phyloP scores from a whole-genome alignment of 306 rosid species.

The Casuarina equisetifolia region DNA sequence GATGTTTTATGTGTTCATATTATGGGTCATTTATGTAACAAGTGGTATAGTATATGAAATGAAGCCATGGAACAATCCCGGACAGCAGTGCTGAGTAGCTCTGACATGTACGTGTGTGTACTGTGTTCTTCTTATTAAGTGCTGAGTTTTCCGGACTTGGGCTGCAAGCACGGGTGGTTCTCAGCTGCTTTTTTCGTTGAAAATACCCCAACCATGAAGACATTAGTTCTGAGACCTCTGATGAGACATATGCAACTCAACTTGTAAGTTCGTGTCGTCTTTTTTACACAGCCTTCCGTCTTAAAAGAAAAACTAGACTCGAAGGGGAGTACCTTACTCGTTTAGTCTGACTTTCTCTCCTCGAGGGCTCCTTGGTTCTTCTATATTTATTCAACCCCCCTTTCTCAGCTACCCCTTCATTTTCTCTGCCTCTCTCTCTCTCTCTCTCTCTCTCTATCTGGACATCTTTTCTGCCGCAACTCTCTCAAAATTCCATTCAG shows the following conservation, averaged over 20 bases:
- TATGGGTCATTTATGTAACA: too few species aligned
- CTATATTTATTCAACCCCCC: slow-evolving; percentile 45
- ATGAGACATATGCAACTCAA: slow-evolving; percentile 40
- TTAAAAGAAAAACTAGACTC: neutral
- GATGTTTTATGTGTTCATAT: neutral
- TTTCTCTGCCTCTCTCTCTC: slow-evolving; percentile 39
- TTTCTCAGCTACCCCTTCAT: slow-evolving; percentile 55
- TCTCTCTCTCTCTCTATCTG: slow-evolving; percentile 14
- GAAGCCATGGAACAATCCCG: neutral
- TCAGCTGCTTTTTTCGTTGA: slow-evolving; percentile 27
- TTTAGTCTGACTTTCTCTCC: slow-evolving; percentile 43
- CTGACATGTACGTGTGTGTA: neutral
- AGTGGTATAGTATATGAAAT: too few species aligned
- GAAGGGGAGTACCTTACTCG: slow-evolving; percentile 23
- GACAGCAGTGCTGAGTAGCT: neutral
- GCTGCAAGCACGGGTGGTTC: slow-evolving; percentile 30
- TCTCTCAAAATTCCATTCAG: slow-evolving; percentile 27
- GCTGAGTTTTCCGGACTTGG: slow-evolving; percentile 24
- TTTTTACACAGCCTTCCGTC: slow-evolving; percentile 25
- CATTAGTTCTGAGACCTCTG: slow-evolving; percentile 30
- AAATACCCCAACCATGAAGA: slow-evolving; percentile 42
- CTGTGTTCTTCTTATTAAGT: slow-evolving; percentile 19
- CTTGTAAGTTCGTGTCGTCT: slow-evolving; percentile 26
- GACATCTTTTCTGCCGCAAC: slow-evolving; percentile 28
- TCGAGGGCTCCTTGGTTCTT: slow-evolving; percentile 36